A percentile compares a stretch with the other conserved stretches of the same genome.
Conservation (phyloP, 768 basidiomycete species). For the Pleurotus giganteus region DNA sequence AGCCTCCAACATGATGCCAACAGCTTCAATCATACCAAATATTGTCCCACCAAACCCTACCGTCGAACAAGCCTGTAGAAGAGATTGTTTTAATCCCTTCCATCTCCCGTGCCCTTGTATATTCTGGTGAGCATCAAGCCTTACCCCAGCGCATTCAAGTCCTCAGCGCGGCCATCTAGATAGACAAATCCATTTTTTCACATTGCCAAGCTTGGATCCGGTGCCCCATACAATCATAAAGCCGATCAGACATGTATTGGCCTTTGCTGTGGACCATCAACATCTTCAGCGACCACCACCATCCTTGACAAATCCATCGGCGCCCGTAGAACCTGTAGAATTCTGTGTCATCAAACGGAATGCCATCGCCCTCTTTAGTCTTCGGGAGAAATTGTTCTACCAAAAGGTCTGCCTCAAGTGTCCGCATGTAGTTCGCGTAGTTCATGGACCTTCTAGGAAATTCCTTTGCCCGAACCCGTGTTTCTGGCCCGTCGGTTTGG, state of each 20-base stretch:
- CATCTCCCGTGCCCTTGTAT: constrained; percentile 69
- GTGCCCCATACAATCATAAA: constrained; percentile 59
- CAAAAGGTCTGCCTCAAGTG: constrained; percentile 42
- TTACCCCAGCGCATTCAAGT: not conserved
- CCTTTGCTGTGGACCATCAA: constrained; percentile 81
- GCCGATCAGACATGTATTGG: constrained; percentile 76
- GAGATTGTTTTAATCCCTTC: constrained; percentile 79
- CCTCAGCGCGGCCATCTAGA: constrained; percentile 33
- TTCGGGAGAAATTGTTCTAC: constrained; percentile 64
- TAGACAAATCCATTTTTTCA: constrained; percentile 73
- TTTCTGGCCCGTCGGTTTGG: constrained; percentile 62
- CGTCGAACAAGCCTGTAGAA: constrained; percentile 70
- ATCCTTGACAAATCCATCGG: constrained; percentile 32
- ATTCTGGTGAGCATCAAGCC: constrained; percentile 56
- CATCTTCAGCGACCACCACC: constrained; percentile 55
- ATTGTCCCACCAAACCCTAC: constrained; percentile 66
- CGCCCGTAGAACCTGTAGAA: constrained; percentile 52
- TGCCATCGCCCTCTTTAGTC: constrained; percentile 58
- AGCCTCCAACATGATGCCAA: not conserved
- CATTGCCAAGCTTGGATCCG: constrained; percentile 77
- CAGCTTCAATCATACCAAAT: constrained; percentile 64
- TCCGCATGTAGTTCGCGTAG: not conserved
- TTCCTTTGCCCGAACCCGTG: constrained; percentile 61
- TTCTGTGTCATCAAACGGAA: constrained; percentile 73
- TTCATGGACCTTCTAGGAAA: constrained; percentile 48